Conservation (phyloP, 768 basidiomycete genomes). For the Tricholoma bakamatsutake region DNA sequence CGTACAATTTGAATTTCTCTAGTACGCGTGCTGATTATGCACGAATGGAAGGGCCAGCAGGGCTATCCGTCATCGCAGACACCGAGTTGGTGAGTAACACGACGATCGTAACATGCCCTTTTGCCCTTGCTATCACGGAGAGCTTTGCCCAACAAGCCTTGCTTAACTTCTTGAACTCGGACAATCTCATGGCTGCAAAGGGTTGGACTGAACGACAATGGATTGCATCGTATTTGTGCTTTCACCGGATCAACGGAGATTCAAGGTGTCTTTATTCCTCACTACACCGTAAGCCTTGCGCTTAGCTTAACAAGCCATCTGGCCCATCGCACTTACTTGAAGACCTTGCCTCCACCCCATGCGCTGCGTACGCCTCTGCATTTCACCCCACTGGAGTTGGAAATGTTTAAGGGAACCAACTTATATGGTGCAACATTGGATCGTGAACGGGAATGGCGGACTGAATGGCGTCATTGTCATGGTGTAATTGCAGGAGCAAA, state of each 20-base stretch:
- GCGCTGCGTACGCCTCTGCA: slow-evolving; percentile 69
- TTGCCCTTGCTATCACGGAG: slow-evolving; percentile 59
- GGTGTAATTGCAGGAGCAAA: slow-evolving; percentile 30
- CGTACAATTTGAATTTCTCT: neutral
- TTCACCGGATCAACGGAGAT: slow-evolving; percentile 51
- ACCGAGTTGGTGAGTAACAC: slow-evolving; percentile 43
- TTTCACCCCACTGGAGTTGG: slow-evolving; percentile 58
- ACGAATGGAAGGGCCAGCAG: slow-evolving; percentile 31
- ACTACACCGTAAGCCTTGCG: slow-evolving; percentile 1
- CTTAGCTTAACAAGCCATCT: slow-evolving; percentile 19
- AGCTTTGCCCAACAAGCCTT: slow-evolving; percentile 40
- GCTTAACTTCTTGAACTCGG: slow-evolving; percentile 27
- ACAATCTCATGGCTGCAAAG: slow-evolving; percentile 17
- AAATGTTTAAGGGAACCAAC: slow-evolving; percentile 72
- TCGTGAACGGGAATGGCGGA: slow-evolving; percentile 52
- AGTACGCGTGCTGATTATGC: neutral
- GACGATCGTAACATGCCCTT: slow-evolving; percentile 61
- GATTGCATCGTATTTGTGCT: slow-evolving; percentile 58
- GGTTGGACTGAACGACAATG: slow-evolving; percentile 60
- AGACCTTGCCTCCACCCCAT: slow-evolving; percentile 51
- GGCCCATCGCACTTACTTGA: slow-evolving; percentile 57
- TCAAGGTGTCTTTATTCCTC: slow-evolving; percentile 25
- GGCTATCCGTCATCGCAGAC: slow-evolving; percentile 45
- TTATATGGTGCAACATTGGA: slow-evolving; percentile 72
- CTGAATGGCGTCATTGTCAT: slow-evolving; percentile 57